Percentiles rank a stretch among this genome's conserved stretches.
phyloP scores from a whole-genome alignment of 768 basidiomycete species.

The Cystofilobasidium bisporidii region DNA sequence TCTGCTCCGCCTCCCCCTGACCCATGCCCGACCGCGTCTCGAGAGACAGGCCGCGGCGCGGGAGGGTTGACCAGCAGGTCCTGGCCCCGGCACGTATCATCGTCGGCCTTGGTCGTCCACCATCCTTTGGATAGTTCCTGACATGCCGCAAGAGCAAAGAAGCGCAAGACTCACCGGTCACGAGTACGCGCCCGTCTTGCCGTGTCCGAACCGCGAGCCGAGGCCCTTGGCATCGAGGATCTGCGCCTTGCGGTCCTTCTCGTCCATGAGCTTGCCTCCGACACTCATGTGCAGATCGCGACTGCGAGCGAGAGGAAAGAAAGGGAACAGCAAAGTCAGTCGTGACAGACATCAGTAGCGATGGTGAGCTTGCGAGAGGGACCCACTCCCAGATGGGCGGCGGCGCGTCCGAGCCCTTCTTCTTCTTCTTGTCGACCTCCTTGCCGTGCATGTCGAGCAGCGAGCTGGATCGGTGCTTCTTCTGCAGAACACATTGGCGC shows the following conservation, averaged over 20 bases:
- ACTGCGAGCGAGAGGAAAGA: constrained; percentile 6
- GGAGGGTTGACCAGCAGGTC: background rate
- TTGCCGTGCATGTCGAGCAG: constrained; percentile 37
- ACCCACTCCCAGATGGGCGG: constrained; percentile 68
- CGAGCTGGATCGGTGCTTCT: constrained; percentile 32
- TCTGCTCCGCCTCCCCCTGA: background rate
- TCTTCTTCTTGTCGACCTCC: constrained; percentile 35
- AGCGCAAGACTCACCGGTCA: no score
- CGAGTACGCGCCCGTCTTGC: constrained; percentile 39
- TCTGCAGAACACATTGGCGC: constrained; percentile 25
- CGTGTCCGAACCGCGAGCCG: constrained; percentile 67
- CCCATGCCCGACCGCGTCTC: no score
- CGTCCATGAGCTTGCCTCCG: constrained; percentile 81
- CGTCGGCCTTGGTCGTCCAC: background rate
- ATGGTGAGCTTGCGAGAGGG: background rate
- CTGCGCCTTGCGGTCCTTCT: constrained; percentile 57
- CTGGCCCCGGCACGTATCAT: constrained; percentile 1
- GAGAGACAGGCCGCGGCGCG: background rate
- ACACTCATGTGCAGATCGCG: constrained; percentile 80
- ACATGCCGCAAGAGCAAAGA: no score
- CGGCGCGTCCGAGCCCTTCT: constrained; percentile 47
- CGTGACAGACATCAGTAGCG: no score
- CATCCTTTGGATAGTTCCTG: no score
- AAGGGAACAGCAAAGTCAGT: background rate
- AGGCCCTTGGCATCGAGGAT: constrained; percentile 61